Conservation (phyloP, 78 protist species). For the Dictyostelium brefeldianum region DNA sequence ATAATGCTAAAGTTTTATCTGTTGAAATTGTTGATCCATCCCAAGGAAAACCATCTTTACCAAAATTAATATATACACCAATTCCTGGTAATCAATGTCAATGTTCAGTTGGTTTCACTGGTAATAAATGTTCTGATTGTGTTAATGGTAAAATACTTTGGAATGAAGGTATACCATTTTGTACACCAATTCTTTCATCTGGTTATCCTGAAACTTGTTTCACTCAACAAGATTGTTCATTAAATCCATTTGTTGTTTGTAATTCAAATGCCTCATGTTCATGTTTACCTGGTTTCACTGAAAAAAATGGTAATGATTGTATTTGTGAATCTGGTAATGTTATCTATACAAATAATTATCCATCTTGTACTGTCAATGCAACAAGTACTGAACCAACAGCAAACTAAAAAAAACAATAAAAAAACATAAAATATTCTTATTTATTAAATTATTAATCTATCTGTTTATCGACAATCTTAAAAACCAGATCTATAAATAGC, state of each 20-base stretch:
- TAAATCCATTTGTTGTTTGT: neutral
- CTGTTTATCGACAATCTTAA: too few relatives aligned
- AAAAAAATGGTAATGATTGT: neutral
- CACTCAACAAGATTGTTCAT: neutral
- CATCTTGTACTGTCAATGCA: neutral
- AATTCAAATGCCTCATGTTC: neutral
- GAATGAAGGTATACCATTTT: conserved; percentile 18
- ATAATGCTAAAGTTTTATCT: neutral
- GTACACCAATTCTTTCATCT: neutral
- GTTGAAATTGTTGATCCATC: neutral
- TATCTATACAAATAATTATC: neutral
- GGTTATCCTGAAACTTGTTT: conserved; percentile 10
- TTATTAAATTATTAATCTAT: too few relatives aligned
- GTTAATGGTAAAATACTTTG: conserved; percentile 1
- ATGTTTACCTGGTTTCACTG: conserved; percentile 13
- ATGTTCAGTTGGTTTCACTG: conserved; percentile 19
- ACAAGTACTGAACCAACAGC: neutral
- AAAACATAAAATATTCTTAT: too few relatives aligned
- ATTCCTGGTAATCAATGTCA: neutral
- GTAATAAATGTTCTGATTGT: conserved; percentile 10
- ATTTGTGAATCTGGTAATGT: conserved; percentile 2
- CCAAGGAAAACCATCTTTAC: too few relatives aligned
- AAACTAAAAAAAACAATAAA: too few relatives aligned
- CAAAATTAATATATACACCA: conserved; percentile 11
- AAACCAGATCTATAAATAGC: too few relatives aligned